Percentiles rank a stretch among this genome's conserved stretches.
Evolutionary conservation across 139 green algal genomes (phyloP).

Genomic region (Closterium sp.): DNA sequence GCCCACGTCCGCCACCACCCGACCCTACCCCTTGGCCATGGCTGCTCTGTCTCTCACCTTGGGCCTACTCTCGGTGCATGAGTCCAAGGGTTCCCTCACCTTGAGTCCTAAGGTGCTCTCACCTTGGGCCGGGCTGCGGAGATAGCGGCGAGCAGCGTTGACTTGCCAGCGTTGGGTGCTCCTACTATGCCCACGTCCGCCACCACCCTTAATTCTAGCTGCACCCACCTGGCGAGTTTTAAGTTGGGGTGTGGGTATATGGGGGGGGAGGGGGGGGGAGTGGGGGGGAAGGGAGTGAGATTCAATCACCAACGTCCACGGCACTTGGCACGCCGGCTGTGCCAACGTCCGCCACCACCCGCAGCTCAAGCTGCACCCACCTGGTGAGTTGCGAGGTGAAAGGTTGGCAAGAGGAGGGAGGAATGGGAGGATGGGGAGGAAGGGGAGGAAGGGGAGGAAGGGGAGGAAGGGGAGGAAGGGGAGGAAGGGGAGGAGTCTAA

Average conservation of each 20-base stretch:
- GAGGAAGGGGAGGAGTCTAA: background rate
- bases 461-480: background rate
- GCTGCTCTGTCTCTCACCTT: no score
- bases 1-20: no score
- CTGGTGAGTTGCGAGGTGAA: background rate
- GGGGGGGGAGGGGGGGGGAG: no score
- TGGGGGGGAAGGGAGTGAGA: background rate
- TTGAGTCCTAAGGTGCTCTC: background rate
- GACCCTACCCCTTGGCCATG: no score
- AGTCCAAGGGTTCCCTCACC: background rate
- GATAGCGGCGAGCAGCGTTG: slow-evolving; percentile 78
- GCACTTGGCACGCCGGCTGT: slow-evolving; percentile 93
- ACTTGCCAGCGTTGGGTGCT: slow-evolving; percentile 91
- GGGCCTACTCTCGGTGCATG: no score
- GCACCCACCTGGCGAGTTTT: slow-evolving; percentile 52
- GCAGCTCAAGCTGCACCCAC: slow-evolving; percentile 85
- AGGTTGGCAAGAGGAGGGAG: no score
- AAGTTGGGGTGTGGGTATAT: no score
- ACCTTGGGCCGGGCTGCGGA: slow-evolving; percentile 73
- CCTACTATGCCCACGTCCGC: slow-evolving; percentile 97
- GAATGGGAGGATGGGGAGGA: no score
- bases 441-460: background rate
- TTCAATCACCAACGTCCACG: no score
- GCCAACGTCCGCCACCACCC: slow-evolving; percentile 90
- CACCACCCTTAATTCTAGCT: slow-evolving; percentile 90